Evolutionary conservation across 768 basidiomycete genomes (phyloP).

Genomic region (Daedaleopsis nitida): DNA sequence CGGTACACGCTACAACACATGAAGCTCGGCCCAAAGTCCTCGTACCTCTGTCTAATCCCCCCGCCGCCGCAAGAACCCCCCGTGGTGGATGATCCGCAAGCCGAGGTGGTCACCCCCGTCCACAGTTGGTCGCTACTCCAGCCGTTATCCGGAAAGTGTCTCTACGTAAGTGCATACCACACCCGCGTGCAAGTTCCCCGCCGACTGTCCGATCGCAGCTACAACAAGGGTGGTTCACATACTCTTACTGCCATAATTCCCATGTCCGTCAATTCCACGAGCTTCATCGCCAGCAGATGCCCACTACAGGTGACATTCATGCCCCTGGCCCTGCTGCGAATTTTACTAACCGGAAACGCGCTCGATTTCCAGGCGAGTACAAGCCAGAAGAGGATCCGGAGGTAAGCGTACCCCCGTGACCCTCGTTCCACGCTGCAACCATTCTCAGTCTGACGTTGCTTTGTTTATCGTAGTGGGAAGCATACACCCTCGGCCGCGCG

Average conservation of each 20-base stretch:
- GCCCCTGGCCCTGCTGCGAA: conserved; percentile 2
- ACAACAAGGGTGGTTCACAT: conserved; percentile 95
- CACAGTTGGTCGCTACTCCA: conserved; percentile 84
- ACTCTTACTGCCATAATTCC: conserved; percentile 93
- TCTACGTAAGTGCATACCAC: conserved; percentile 66
- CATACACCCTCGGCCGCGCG: conserved; percentile 77
- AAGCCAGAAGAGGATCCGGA: conserved; percentile 86
- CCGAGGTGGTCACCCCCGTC: conserved; percentile 62
- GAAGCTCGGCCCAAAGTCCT: conserved; percentile 67
- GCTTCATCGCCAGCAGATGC: conserved; percentile 61
- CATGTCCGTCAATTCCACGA: conserved; percentile 97
- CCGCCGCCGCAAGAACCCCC: conserved; percentile 51
- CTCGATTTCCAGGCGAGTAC: conserved; percentile 55
- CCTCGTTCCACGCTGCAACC: conserved; percentile 9
- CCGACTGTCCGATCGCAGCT: conserved; percentile 51
- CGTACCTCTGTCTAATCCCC: conserved; percentile 81
- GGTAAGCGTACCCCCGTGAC: conserved; percentile 46
- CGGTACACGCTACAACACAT: conserved; percentile 69
- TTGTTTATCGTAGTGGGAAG: conserved; percentile 56
- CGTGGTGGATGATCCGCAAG: conserved; percentile 53
- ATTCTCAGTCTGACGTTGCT: conserved; percentile 21
- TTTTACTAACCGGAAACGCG: conserved; percentile 18
- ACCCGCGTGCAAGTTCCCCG: conserved; percentile 30
- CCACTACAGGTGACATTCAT: conserved; percentile 57
- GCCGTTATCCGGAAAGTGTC: conserved; percentile 76